phyloP scores from a whole-genome alignment of 2,329 filamentous ascomycete species.

The Grosmannia clavigera region DNA sequence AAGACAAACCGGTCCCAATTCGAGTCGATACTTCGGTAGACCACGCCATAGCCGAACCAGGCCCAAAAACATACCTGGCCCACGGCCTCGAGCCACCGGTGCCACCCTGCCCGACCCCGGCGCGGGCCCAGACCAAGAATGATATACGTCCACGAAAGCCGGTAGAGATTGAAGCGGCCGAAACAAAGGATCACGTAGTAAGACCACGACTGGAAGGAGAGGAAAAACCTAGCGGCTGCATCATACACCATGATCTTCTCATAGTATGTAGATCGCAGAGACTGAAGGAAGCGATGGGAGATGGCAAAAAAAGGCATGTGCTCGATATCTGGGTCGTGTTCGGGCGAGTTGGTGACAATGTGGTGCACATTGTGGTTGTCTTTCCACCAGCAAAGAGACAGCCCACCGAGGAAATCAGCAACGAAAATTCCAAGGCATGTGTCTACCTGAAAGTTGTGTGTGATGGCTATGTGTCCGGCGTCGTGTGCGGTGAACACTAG shows the following conservation, averaged over 20 bases:
- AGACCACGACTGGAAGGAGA: slow-evolving; percentile 66
- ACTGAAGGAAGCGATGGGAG: slow-evolving; percentile 66
- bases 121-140: slow-evolving; percentile 56
- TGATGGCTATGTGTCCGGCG: slow-evolving; percentile 94
- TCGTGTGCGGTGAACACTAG: slow-evolving; percentile 90
- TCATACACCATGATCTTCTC: slow-evolving; percentile 71
- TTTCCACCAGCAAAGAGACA: slow-evolving; percentile 97
- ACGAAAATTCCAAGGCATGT: slow-evolving; percentile 80
- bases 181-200: slow-evolving; percentile 75
- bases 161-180: slow-evolving; percentile 79
- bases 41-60: slow-evolving; percentile 73
- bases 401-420: slow-evolving; percentile 76
- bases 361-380: slow-evolving; percentile 92
- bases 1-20: slow-evolving; percentile 59
- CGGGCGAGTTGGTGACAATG: slow-evolving; percentile 87
- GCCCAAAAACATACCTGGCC: slow-evolving; percentile 75
- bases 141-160: slow-evolving; percentile 68
- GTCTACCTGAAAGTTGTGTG: slow-evolving; percentile 75
- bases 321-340: slow-evolving; percentile 92
- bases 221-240: slow-evolving; percentile 52
- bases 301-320: slow-evolving; percentile 84
- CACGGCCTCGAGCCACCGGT: slow-evolving; percentile 64
- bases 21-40: slow-evolving; percentile 61
- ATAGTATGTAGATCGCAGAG: slow-evolving; percentile 70
- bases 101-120: slow-evolving; percentile 71